Evolutionary conservation across 176 grass and related monocot genomes (phyloP).

Genomic region (Elymus sibiricus): DNA sequence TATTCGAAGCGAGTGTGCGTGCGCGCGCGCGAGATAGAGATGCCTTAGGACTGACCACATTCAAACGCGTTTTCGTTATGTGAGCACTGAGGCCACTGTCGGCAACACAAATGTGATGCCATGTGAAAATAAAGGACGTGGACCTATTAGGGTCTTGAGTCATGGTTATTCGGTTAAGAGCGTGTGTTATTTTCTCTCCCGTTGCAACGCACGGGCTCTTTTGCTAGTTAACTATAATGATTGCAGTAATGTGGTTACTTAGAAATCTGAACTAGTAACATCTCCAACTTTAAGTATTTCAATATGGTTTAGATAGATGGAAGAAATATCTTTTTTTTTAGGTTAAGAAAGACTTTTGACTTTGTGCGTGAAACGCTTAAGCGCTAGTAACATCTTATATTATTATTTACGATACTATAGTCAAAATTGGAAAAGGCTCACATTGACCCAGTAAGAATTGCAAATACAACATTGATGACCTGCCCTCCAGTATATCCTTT

Average conservation of each 20-base stretch:
- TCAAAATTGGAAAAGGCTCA: conserved; percentile 16
- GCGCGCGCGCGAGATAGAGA: too few relatives aligned
- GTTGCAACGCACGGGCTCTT: too few relatives aligned
- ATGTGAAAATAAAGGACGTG: too few relatives aligned
- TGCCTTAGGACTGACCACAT: too few relatives aligned
- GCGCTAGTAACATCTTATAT: neutral
- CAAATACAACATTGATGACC: conserved; percentile 55
- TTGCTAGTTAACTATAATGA: neutral
- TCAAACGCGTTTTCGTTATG: too few relatives aligned
- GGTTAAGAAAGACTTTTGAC: neutral
- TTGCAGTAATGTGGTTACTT: neutral
- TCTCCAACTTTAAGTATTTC: neutral
- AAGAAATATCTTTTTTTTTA: neutral
- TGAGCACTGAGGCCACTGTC: too few relatives aligned
- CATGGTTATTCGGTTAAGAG: too few relatives aligned
- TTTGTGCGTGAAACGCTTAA: neutral
- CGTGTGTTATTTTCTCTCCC: too few relatives aligned
- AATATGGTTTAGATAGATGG: neutral
- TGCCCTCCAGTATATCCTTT: conserved; percentile 70
- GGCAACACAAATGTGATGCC: too few relatives aligned
- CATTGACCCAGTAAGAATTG: conserved; percentile 56
- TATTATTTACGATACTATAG: conserved; percentile 1
- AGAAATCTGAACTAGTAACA: neutral
- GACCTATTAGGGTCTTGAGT: too few relatives aligned
- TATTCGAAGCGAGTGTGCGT: too few relatives aligned